Conservation (phyloP, 345 rosid species). For the Corymbia maculata region DNA sequence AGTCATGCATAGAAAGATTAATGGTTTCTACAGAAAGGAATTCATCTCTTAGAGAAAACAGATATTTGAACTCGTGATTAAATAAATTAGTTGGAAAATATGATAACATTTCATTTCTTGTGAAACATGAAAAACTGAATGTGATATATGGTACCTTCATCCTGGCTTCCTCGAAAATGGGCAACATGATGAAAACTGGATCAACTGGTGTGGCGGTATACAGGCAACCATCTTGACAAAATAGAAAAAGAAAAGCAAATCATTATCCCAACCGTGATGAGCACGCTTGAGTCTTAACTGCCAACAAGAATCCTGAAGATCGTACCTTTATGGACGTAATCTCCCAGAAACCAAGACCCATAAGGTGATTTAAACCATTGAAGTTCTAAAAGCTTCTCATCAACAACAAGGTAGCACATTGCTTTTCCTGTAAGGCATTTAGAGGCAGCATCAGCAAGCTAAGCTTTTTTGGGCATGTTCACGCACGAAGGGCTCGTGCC, state of each 20-base stretch:
- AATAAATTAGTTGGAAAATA: not conserved
- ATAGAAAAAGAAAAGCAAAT: not conserved
- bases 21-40: not conserved
- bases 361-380: constrained; percentile 79
- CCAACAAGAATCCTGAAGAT: not conserved
- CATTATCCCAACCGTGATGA: not conserved
- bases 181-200: constrained; percentile 76
- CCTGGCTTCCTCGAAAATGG: constrained; percentile 76
- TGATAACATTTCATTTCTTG: not conserved
- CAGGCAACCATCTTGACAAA: constrained; percentile 58
- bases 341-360: constrained; percentile 91
- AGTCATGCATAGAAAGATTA: not conserved
- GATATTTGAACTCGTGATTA: not conserved
- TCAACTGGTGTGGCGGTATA: constrained; percentile 77
- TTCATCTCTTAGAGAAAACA: not conserved
- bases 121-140: not conserved
- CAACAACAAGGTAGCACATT: constrained; percentile 42
- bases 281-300: not conserved
- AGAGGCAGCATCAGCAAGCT: not conserved
- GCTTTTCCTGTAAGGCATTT: constrained; percentile 24
- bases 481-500: not conserved
- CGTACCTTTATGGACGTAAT: constrained; percentile 68
- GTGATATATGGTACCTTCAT: constrained; percentile 45
- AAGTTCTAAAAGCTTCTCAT: constrained; percentile 63
- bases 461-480: not conserved